Percentiles rank a stretch among this genome's conserved stretches.
These are phyloP conservation scores for Mycosphaerella sp. DNA, from an alignment of 2,329 filamentous ascomycete genomes.

Conservation along the genomic window DNA sequence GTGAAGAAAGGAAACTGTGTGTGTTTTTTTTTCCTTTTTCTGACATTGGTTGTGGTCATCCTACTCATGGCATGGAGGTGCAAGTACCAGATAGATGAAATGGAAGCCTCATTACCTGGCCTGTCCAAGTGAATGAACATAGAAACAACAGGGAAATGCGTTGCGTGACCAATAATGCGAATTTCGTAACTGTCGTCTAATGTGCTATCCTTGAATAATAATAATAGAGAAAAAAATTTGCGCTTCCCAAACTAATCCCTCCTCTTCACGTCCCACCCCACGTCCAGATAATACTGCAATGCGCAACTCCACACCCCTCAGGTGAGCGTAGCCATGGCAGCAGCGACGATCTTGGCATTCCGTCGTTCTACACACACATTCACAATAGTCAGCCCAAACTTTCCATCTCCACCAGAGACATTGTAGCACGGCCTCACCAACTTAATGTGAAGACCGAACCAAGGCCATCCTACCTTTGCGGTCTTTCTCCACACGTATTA, in stretches of 20 bases:
- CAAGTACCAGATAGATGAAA: no score
- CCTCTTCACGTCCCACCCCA: not conserved
- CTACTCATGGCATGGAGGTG: no score
- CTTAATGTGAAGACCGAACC: conserved; percentile 58
- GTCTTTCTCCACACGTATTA: conserved; percentile 75
- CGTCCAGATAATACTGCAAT: not conserved
- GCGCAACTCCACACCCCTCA: conserved; percentile 17
- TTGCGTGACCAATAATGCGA: not conserved
- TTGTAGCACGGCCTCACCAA: conserved; percentile 4
- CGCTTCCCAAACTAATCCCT: not conserved
- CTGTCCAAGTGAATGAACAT: not conserved
- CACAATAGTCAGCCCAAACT: conserved; percentile 17
- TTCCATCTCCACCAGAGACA: not conserved
- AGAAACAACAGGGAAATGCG: not conserved
- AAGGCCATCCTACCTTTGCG: conserved; percentile 94
- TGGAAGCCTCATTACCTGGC: no score
- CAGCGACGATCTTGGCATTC: conserved; percentile 41
- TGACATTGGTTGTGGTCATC: no score
- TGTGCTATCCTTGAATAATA: not conserved
- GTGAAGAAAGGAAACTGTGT: no score
- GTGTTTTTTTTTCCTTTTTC: no score
- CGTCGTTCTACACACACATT: conserved; percentile 38
- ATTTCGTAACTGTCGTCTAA: conserved; percentile 5
- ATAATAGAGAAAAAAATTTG: not conserved
- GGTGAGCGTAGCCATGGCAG: conserved; percentile 41